Percentiles rank a stretch among this genome's conserved stretches.
phyloP scores from a whole-genome alignment of 1,139 yeast species.

The Blastobotrys serpentis region DNA sequence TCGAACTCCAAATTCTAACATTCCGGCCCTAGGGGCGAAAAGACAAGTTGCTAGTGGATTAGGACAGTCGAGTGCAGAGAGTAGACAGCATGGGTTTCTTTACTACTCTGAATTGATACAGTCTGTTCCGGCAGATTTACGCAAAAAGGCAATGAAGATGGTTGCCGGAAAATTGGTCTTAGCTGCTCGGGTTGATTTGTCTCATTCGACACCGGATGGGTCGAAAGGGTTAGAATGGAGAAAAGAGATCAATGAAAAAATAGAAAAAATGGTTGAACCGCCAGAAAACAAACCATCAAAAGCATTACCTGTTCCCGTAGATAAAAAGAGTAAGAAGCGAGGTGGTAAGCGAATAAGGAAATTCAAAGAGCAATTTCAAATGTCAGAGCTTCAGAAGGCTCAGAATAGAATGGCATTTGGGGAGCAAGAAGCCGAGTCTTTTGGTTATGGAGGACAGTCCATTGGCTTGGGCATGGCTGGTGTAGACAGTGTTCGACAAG shows the following conservation, averaged over 20 bases:
- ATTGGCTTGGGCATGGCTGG: slow-evolving; percentile 8
- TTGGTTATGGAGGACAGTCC: slow-evolving; percentile 5
- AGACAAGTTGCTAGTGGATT: slow-evolving; percentile 49
- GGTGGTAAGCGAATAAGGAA: slow-evolving; percentile 84
- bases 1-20: slow-evolving; percentile 75
- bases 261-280: slow-evolving; percentile 74
- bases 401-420: slow-evolving; percentile 80
- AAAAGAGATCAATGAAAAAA: slow-evolving; percentile 57
- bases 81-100: slow-evolving; percentile 60
- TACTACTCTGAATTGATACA: slow-evolving; percentile 40
- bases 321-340: slow-evolving; percentile 73
- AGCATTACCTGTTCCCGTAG: slow-evolving; percentile 83
- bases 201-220: slow-evolving; percentile 49
- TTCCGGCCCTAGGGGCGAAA: slow-evolving; percentile 74
- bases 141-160: slow-evolving; percentile 73
- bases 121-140: slow-evolving; percentile 53
- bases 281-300: slow-evolving; percentile 68
- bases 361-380: slow-evolving; percentile 73
- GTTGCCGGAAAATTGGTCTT: slow-evolving; percentile 75
- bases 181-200: slow-evolving; percentile 79
- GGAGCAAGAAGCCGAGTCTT: slow-evolving; percentile 39
- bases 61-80: slow-evolving; percentile 44
- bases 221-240: slow-evolving; percentile 57
- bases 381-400: slow-evolving; percentile 78
- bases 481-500: slow-evolving; percentile 35